Evolutionary conservation across 2,329 filamentous ascomycete genomes (phyloP), one percentile per base, ranked within the genome.

Genomic region (Aspergillus hiratsukae): DNA sequence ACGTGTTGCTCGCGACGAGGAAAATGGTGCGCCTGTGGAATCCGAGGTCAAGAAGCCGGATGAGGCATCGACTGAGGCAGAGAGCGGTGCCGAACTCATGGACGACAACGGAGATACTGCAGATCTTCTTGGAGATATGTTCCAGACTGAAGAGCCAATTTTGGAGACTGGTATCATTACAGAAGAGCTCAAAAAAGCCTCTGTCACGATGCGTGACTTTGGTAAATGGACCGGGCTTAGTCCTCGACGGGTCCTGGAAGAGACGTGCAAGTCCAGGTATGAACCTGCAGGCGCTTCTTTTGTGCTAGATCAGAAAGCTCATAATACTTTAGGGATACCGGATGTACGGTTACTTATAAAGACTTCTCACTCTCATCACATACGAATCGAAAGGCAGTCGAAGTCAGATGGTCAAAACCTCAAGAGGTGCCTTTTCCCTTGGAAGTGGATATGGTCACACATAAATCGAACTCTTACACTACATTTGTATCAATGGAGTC

Each of bases 221-320:
- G 91, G 90, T 1, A 91, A 90, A 71, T 87, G 86, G 78, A 83
- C 83, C 14, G 92, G 93, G 7, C 75, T 96, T 29, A 89, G 79
- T 64, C 92, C 93, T 17, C 83, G 85, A 59, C 83, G 88, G 61
- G 81, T 90, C 28, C 76, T 97, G 11, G 91, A 97, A 71, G 92
- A 97, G 71, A 84, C 90, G n/a, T 95, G 92, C 70, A 87, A 88
- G 64, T 84, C 91, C 60, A 87, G 87, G 87, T 88, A 67, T 62
- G 58, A 58, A 40, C 53, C 51, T 37, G 53, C 25, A 29, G 31
- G 10, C 23, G 14, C 14, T 29, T 49, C 7, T 8, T 46, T 50
- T 29, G 21, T 40, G 37, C 19, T 51, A 35, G 10, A 23, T 14
- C 41, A 40, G 14, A 10, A 8, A 25, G 3, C 43, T 46, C 5